Evolutionary conservation across 805 yeast genomes (phyloP).

Genomic region (Ascoidea rubescens): DNA sequence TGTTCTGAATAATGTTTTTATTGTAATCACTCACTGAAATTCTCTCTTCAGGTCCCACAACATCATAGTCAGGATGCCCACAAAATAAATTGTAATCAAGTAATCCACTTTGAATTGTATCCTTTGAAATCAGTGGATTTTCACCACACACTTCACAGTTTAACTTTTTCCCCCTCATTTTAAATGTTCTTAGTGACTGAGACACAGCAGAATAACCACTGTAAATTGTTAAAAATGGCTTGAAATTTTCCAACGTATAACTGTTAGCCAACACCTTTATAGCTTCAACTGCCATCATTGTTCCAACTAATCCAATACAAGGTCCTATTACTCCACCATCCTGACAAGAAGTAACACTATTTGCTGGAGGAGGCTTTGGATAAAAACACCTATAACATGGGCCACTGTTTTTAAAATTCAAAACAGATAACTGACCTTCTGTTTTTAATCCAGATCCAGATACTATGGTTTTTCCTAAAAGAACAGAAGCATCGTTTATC

Average conservation of each 20-base stretch:
- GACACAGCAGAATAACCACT: slow-evolving; percentile 40
- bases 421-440: slow-evolving; percentile 78
- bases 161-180: slow-evolving; percentile 56
- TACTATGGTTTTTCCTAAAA: slow-evolving; percentile 54
- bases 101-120: slow-evolving; percentile 28
- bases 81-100: slow-evolving; percentile 66
- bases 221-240: slow-evolving; percentile 57
- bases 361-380: slow-evolving; percentile 83
- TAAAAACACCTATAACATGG: slow-evolving; percentile 95
- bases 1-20: slow-evolving; percentile 5
- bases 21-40: slow-evolving; percentile 27
- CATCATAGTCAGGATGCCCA: slow-evolving; percentile 40
- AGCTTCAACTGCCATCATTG: slow-evolving; percentile 79
- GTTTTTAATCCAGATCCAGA: slow-evolving; percentile 87
- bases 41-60: slow-evolving; percentile 30
- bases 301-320: slow-evolving; percentile 86
- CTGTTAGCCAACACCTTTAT: slow-evolving; percentile 54
- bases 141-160: slow-evolving; percentile 56
- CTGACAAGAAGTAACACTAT: slow-evolving; percentile 67
- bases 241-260: slow-evolving; percentile 37
- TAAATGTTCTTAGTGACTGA: slow-evolving; percentile 57
- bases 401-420: slow-evolving; percentile 51
- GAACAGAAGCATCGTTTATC: slow-evolving; percentile 71
- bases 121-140: slow-evolving; percentile 32
- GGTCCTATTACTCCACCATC: slow-evolving; percentile 96